phyloP scores from a whole-genome alignment of 2,329 filamentous ascomycete genomes.

The Ophiostoma fasciatum region DNA sequence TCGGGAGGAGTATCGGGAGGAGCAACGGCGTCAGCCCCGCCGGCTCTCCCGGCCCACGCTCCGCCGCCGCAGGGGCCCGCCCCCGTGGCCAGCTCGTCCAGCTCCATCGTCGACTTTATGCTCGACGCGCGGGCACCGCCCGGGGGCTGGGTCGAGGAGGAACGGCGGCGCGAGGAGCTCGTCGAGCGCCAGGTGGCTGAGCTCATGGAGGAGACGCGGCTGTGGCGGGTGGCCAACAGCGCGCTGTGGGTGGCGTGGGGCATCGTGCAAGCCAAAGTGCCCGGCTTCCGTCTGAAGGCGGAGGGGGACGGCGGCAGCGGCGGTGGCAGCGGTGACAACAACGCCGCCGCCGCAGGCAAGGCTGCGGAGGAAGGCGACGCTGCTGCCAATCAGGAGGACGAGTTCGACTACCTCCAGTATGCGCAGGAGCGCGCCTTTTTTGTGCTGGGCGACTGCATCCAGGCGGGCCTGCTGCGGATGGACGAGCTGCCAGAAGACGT shows the following conservation, averaged over 20 bases:
- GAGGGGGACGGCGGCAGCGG: constrained; percentile 15
- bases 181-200: constrained; percentile 53
- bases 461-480: constrained; percentile 55
- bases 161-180: constrained; percentile 46
- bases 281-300: constrained; percentile 33
- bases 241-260: constrained; percentile 94
- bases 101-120: constrained; percentile 57
- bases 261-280: constrained; percentile 82
- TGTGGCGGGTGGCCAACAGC: constrained; percentile 81
- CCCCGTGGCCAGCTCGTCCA: constrained; percentile 24
- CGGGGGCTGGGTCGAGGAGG: constrained; percentile 43
- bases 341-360: background rate
- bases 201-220: constrained; percentile 60
- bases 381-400: constrained; percentile 36
- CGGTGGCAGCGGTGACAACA: constrained; percentile 13
- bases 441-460: constrained; percentile 83
- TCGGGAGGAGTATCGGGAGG: background rate
- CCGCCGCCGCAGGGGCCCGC: constrained; percentile 11
- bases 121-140: constrained; percentile 56
- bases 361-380: constrained; percentile 11
- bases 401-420: constrained; percentile 89
- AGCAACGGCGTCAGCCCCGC: constrained; percentile 14
- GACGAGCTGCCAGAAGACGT: constrained; percentile 66
- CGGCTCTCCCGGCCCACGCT: background rate
- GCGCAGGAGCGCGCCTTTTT: constrained; percentile 82